Conservation (phyloP, 169 alveolate species). For the Babesia gibsoni region DNA sequence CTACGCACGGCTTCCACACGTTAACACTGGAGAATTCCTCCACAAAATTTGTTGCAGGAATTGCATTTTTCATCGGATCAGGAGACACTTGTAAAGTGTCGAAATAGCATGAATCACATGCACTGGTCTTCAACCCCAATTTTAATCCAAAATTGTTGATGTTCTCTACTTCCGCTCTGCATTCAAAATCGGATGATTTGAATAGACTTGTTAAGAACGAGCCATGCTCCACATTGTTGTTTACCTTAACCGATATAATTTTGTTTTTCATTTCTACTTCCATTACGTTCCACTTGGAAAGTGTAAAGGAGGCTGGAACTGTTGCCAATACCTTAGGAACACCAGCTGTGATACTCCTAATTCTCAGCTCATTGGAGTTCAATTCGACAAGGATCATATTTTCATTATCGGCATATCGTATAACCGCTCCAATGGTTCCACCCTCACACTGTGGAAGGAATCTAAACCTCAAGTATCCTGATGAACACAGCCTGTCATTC, state of each 20-base stretch:
- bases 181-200: slow-evolving; percentile 26
- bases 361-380: slow-evolving; percentile 46
- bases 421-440: slow-evolving; percentile 61
- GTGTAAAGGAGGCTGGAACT: slow-evolving; percentile 44
- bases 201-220: slow-evolving; percentile 37
- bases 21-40: slow-evolving; percentile 41
- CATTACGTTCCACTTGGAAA: slow-evolving; percentile 60
- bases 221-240: slow-evolving; percentile 55
- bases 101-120: slow-evolving; percentile 58
- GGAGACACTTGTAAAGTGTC: slow-evolving; percentile 49
- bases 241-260: slow-evolving; percentile 55
- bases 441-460: slow-evolving; percentile 58
- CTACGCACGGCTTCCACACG: slow-evolving; percentile 73
- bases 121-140: slow-evolving; percentile 49
- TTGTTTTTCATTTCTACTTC: slow-evolving; percentile 53
- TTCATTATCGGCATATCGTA: slow-evolving; percentile 27
- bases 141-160: neutral
- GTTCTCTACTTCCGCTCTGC: slow-evolving; percentile 22
- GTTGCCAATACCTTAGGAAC: slow-evolving; percentile 45
- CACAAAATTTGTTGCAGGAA: slow-evolving; percentile 36
- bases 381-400: slow-evolving; percentile 68
- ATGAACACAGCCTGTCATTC: slow-evolving; percentile 41
- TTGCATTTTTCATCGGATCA: neutral
- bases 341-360: slow-evolving; percentile 46
- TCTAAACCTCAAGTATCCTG: slow-evolving; percentile 39